A percentile compares a stretch with the other conserved stretches of the same genome.
These are phyloP conservation scores for Hortiboletus campestris DNA, from an alignment of 768 basidiomycete genomes.

Conservation along the genomic window DNA sequence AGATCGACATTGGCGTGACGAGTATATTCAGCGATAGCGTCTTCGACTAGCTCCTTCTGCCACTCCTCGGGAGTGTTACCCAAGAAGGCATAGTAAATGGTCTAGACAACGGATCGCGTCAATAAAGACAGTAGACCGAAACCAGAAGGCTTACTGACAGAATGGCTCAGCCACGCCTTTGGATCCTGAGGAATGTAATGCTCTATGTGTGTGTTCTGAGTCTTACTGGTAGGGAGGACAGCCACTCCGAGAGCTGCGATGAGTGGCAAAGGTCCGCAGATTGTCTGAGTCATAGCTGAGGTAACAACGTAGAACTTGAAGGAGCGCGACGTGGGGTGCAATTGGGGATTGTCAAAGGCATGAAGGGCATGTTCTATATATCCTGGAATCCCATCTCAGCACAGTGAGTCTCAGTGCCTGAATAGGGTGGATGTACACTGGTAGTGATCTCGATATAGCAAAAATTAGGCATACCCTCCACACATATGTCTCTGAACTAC, in stretches of 20 bases:
- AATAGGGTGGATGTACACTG: too few species aligned
- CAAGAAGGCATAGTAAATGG: neutral
- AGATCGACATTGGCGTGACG: neutral
- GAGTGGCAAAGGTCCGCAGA: neutral
- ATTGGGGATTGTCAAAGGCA: neutral
- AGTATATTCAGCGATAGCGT: neutral
- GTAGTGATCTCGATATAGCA: too few species aligned
- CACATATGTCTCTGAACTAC: too few species aligned
- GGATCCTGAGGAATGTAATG: neutral
- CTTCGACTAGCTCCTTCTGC: neutral
- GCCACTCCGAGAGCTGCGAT: neutral
- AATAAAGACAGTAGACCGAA: neutral
- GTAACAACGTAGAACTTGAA: too few species aligned
- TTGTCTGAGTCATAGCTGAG: neutral
- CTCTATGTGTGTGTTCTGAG: neutral
- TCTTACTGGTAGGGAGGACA: neutral
- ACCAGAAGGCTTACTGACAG: neutral
- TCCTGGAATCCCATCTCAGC: too few species aligned
- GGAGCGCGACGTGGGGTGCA: neutral
- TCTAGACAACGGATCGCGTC: neutral
- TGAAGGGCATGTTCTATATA: too few species aligned
- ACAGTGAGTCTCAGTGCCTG: too few species aligned
- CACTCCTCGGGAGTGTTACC: too few species aligned
- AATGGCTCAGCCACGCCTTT: neutral
- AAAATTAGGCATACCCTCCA: too few species aligned